A percentile compares a stretch with the other conserved stretches of the same genome.
Conservation (phyloP, 495 filamentous ascomycete species). For the Penicillium cataractarum region DNA sequence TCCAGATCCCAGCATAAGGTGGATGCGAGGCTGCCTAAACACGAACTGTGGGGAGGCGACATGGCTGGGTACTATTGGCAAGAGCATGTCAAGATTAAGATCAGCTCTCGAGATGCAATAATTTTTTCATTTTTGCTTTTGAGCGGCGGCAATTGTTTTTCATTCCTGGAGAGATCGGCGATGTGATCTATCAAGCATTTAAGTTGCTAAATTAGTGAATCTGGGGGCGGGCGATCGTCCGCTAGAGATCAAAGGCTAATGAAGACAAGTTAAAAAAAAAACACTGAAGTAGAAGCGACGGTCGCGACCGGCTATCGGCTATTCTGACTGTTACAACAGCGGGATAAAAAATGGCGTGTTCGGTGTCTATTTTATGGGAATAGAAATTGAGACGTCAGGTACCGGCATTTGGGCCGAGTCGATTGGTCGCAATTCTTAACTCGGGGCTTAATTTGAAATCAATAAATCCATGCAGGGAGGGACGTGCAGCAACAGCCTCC, state of each 20-base stretch:
- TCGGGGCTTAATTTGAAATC: slow-evolving; percentile 7
- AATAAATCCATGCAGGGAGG: slow-evolving; percentile 16
- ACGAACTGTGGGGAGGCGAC: slow-evolving; percentile 1
- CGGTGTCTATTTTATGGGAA: too few species aligned
- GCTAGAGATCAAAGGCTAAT: background rate
- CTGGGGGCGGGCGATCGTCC: background rate
- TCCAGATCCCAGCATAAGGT: background rate
- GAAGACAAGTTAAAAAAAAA: background rate
- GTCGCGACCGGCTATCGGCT: background rate
- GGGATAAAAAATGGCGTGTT: too few species aligned
- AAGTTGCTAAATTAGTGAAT: background rate
- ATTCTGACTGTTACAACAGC: background rate
- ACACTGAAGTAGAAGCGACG: background rate
- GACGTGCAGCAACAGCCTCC: slow-evolving; percentile 11
- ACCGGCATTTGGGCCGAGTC: background rate
- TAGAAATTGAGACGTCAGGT: background rate
- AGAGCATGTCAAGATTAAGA: slow-evolving; percentile 4
- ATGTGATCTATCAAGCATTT: slow-evolving; percentile 10
- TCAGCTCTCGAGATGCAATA: background rate
- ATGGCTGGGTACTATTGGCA: slow-evolving; percentile 5
- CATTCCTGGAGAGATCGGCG: slow-evolving; percentile 5
- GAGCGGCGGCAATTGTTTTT: background rate
- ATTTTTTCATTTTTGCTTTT: slow-evolving; percentile 7
- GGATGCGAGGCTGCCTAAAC: slow-evolving; percentile 4
- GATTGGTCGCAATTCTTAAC: background rate